Base-by-base conservation (phyloP, 2,329 filamentous ascomycete genomes). In the Thelonectria olida region DNA sequence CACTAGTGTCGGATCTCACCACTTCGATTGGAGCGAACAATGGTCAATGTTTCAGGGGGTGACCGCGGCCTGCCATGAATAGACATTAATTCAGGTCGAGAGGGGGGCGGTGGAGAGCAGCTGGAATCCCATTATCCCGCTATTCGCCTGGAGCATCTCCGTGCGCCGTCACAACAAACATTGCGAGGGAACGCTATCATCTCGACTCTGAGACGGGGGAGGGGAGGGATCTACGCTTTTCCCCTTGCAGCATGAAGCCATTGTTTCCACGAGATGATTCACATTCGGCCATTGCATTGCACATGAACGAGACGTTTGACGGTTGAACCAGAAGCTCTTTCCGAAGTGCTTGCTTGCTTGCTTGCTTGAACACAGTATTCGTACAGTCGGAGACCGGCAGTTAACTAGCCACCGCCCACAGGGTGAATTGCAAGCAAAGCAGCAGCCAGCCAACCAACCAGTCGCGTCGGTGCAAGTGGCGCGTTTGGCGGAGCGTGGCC, bases 41-140 rank as follows among this genome's bases (percentile, higher is more conserved):
- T 34, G n/a, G n/a, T 51, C 45, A 27, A 50, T 62, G 69, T 72
- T 68, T 72, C 69, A 72, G 69, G 69, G 67, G 69, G 63, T 68
- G 57, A 45, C 63, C 63, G 28, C 61, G 27, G 54, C 58, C 62
- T 47, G 12, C 31, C 31, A 34, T 15, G 31, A 34, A 34, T 34
- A 68, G 67, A 65, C 66, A 69, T 58, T 67, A 69, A 69, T 67
- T 34, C 62, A 51, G 41, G 58, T 61, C 54, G 31, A 48, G 50
- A 47, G 31, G 58, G 59, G 50, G 47, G 60, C 45, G 52, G 60
- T 66, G 62, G 61, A 58, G 61, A 63, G 63, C 36, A 59, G 66
- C 64, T 66, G 67, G 62, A 70, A 69, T 61, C 65, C 59, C 52
- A 44, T 58, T 53, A 69, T 61, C 65, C 59, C 52, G 47, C 61